These are phyloP conservation scores for Penicillium manginii DNA, from an alignment of 495 filamentous ascomycete genomes.

Conservation along the genomic window DNA sequence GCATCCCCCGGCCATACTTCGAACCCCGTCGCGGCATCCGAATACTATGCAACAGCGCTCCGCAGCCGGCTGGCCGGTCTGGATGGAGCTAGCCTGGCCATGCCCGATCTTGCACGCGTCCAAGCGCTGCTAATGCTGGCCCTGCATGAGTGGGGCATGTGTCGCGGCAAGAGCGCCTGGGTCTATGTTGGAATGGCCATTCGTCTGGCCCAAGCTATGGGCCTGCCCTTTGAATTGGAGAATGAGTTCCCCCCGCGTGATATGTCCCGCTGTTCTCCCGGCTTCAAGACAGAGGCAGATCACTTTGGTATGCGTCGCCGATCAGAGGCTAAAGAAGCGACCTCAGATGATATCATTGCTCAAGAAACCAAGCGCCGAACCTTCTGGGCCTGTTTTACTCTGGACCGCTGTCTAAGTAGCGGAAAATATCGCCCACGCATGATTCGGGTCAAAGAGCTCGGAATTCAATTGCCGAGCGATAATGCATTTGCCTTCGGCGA, in stretches of 20 bases:
- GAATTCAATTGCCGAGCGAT: slow-evolving; percentile 52
- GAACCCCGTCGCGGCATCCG: slow-evolving; percentile 70
- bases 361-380: slow-evolving; percentile 80
- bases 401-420: slow-evolving; percentile 78
- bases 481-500: slow-evolving; percentile 55
- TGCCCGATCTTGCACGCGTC: slow-evolving; percentile 66
- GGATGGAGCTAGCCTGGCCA: slow-evolving; percentile 55
- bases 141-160: slow-evolving; percentile 84
- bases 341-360: slow-evolving; percentile 62
- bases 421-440: slow-evolving; percentile 75
- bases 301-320: slow-evolving; percentile 45
- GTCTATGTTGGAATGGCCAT: slow-evolving; percentile 78
- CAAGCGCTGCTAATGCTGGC: slow-evolving; percentile 83
- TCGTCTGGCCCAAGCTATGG: slow-evolving; percentile 71
- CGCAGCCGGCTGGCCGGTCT: slow-evolving; percentile 64
- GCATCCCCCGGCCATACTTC: slow-evolving; percentile 46
- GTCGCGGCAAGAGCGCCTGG: slow-evolving; percentile 75
- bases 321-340: slow-evolving; percentile 40
- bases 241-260: slow-evolving; percentile 49
- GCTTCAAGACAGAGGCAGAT: slow-evolving; percentile 47
- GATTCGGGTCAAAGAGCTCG: slow-evolving; percentile 67
- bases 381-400: slow-evolving; percentile 84
- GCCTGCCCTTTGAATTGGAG: slow-evolving; percentile 66
- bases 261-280: slow-evolving; percentile 40
- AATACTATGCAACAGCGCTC: slow-evolving; percentile 76